A percentile compares a stretch with the other conserved stretches of the same genome.
These are phyloP conservation scores for Rhododendron williamsianum DNA, from an alignment of 148 eudicot species.

Conservation along the genomic window DNA sequence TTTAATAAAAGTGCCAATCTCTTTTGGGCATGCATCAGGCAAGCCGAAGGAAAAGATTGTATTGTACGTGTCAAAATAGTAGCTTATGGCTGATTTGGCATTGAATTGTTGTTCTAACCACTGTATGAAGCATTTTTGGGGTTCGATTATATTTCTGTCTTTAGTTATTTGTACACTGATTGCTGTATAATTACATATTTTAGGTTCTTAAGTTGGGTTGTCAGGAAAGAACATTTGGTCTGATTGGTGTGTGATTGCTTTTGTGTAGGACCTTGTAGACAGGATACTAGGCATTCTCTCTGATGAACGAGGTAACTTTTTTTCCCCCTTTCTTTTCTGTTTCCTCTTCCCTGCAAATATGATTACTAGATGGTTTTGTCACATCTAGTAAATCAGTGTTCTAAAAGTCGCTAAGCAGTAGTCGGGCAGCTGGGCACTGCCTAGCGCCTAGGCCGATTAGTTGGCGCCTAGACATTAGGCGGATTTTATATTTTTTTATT, in stretches of 20 bases:
- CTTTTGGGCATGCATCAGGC: neutral
- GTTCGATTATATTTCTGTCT: neutral
- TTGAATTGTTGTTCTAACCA: neutral
- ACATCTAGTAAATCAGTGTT: neutral
- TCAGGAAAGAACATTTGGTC: neutral
- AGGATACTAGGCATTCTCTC: constrained; percentile 74
- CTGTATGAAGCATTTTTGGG: neutral
- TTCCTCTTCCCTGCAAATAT: neutral
- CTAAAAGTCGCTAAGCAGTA: no score
- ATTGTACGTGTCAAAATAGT: neutral
- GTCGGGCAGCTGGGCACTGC: no score
- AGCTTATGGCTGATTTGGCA: neutral
- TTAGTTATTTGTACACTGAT: neutral
- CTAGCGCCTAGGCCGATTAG: no score
- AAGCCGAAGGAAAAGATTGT: neutral
- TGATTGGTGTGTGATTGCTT: constrained; percentile 2
- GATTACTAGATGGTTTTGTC: neutral
- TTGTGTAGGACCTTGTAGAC: constrained; percentile 78
- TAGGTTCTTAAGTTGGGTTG: neutral
- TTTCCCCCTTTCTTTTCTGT: neutral
- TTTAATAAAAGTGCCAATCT: neutral
- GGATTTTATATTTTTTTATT: no score
- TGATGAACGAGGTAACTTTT: constrained; percentile 72
- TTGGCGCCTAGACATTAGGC: no score
- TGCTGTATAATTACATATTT: neutral